These are phyloP conservation scores for Podaxis carcinomalis DNA, from an alignment of 768 basidiomycete species.

Conservation along the genomic window DNA sequence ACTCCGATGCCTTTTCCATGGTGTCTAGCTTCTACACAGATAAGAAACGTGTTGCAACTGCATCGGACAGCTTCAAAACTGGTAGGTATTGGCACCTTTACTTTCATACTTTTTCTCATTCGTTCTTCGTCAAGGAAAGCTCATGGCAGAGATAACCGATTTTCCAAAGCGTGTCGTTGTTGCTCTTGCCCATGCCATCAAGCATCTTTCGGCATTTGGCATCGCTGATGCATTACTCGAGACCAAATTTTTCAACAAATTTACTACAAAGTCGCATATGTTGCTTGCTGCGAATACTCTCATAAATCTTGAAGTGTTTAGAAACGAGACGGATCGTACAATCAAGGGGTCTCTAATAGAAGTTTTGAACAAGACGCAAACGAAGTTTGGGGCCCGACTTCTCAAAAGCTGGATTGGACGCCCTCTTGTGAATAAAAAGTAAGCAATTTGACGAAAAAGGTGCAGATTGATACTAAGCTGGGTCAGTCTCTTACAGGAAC, in stretches of 20 bases:
- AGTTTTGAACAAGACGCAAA: constrained; percentile 83
- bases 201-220: constrained; percentile 68
- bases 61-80: constrained; percentile 40
- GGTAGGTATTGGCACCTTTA: constrained; percentile 27
- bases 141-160: constrained; percentile 57
- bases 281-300: constrained; percentile 85
- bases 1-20: constrained; percentile 65
- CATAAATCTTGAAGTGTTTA: constrained; percentile 88
- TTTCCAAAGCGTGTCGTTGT: constrained; percentile 70
- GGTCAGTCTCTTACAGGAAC: constrained; percentile 63
- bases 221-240: constrained; percentile 78
- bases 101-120: background rate
- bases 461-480: background rate
- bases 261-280: constrained; percentile 80
- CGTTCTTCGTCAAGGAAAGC: constrained; percentile 37
- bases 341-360: constrained; percentile 75
- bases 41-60: constrained; percentile 33
- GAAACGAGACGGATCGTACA: constrained; percentile 80
- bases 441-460: constrained; percentile 14
- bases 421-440: constrained; percentile 76
- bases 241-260: constrained; percentile 73
- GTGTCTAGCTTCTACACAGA: constrained; percentile 65
- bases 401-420: constrained; percentile 83
- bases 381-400: constrained; percentile 82
- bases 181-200: constrained; percentile 68